phyloP scores from a whole-genome alignment of 1,139 yeast species.

The Torulaspora globosa region DNA sequence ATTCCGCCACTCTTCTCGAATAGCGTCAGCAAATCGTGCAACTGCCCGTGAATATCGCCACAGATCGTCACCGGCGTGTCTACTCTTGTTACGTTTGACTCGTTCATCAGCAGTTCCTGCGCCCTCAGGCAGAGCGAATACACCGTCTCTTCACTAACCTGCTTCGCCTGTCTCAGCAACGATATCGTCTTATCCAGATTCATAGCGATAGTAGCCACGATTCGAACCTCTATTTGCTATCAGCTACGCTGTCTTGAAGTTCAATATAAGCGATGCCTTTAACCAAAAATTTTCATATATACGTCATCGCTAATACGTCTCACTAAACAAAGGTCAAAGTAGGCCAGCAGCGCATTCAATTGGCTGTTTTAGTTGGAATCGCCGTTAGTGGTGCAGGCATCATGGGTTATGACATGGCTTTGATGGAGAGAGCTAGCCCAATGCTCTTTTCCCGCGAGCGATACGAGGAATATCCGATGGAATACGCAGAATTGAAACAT shows the following conservation, averaged over 20 bases:
- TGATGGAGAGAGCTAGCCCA: conserved; percentile 30
- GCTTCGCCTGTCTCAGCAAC: conserved; percentile 69
- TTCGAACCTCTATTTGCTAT: not conserved
- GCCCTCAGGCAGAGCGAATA: conserved; percentile 80
- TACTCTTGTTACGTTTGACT: conserved; percentile 91
- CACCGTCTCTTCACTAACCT: conserved; percentile 77
- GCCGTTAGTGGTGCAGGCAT: not conserved
- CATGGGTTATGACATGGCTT: conserved; percentile 5
- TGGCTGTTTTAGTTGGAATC: not conserved
- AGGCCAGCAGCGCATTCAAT: not conserved
- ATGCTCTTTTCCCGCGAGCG: conserved; percentile 25
- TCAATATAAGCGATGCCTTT: not conserved
- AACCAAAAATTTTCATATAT: conserved; percentile 8
- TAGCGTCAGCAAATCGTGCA: conserved; percentile 86
- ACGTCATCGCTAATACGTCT: conserved; percentile 5
- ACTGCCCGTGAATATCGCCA: conserved; percentile 97
- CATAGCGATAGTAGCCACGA: conserved; percentile 16
- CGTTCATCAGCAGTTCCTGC: conserved; percentile 85
- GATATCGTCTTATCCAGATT: conserved; percentile 46
- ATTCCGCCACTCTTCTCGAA: conserved; percentile 80
- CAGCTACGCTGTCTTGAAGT: conserved; percentile 2
- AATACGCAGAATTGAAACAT: conserved; percentile 29
- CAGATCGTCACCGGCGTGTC: conserved; percentile 97
- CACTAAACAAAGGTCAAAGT: not conserved
- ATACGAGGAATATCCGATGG: conserved; percentile 31